Conservation (phyloP, 176 grass and related monocot species). For the Sorghum bicolor region DNA sequence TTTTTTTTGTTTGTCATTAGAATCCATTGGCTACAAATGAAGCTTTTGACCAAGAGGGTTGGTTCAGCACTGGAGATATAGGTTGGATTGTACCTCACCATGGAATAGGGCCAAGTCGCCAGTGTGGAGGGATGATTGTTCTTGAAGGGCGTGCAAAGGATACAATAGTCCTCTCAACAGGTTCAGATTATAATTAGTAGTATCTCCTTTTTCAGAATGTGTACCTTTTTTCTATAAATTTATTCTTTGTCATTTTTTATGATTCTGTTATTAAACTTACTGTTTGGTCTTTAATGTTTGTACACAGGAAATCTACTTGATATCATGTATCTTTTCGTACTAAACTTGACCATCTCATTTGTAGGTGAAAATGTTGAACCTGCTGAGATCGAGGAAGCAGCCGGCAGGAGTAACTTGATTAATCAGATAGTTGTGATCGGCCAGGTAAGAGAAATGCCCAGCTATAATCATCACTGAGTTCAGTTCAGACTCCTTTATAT, state of each 20-base stretch:
- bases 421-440: slow-evolving; percentile 87
- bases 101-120: slow-evolving; percentile 54
- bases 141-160: slow-evolving; percentile 97
- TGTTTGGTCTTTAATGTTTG: not conserved
- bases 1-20: slow-evolving; percentile 32
- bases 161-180: slow-evolving; percentile 96
- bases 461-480: not conserved
- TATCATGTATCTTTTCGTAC: not conserved
- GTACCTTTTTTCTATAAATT: not conserved
- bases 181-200: slow-evolving; percentile 24
- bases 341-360: not conserved
- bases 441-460: slow-evolving; percentile 47
- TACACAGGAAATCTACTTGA: not conserved
- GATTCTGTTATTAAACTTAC: not conserved
- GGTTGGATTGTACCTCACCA: slow-evolving; percentile 80
- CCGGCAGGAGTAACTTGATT: slow-evolving; percentile 72
- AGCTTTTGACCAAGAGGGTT: slow-evolving; percentile 70
- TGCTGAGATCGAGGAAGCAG: slow-evolving; percentile 78
- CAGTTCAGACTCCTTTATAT: not conserved
- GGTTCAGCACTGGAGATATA: slow-evolving; percentile 90
- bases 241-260: not conserved
- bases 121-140: slow-evolving; percentile 90
- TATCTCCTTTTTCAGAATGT: not conserved
- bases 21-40: slow-evolving; percentile 59
- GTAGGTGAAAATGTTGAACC: slow-evolving; percentile 98